Conservation (phyloP, 2,329 filamentous ascomycete genomes). For the Leptographium radiaticola region DNA sequence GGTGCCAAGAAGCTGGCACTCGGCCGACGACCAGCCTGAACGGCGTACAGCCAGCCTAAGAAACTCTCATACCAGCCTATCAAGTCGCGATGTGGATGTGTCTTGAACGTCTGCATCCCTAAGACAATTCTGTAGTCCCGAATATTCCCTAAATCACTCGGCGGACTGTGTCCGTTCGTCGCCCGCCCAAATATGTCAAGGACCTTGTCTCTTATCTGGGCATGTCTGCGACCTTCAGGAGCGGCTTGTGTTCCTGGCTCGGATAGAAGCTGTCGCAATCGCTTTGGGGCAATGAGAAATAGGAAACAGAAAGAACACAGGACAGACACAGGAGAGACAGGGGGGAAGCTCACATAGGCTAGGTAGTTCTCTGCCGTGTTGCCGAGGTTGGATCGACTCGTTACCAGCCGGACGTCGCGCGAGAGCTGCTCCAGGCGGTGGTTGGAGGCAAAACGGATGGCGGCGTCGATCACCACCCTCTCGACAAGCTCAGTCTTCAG, state of each 20-base stretch:
- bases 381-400: neutral
- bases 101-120: neutral
- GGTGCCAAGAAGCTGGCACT: neutral
- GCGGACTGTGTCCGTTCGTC: neutral
- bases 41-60: neutral
- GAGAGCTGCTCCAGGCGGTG: neutral
- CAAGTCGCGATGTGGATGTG: neutral
- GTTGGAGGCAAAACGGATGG: neutral
- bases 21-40: neutral
- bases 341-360: neutral
- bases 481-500: neutral
- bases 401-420: neutral
- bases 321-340: neutral
- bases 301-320: neutral
- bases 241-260: neutral
- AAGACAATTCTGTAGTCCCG: neutral
- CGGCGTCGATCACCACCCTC: neutral
- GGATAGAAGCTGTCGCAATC: neutral
- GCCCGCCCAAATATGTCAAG: neutral
- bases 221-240: neutral
- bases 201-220: neutral
- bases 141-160: neutral
- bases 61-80: neutral
- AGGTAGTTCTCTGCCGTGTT: neutral
- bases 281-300: neutral